phyloP scores from a whole-genome alignment of 768 basidiomycete species.

The Suillus bovinus region DNA sequence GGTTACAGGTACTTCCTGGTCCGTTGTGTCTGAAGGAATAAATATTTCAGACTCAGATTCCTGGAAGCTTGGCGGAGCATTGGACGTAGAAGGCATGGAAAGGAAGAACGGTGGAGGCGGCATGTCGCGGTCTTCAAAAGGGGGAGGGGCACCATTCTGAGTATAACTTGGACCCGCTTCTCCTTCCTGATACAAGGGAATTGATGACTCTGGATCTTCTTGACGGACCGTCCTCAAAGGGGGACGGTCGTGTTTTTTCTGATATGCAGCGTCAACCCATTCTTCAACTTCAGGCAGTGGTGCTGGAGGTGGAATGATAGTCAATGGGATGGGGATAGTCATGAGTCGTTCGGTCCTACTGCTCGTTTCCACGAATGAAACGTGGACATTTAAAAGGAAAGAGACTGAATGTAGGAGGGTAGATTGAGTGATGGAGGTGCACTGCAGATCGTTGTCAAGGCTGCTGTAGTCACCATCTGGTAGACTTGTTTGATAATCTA shows the following conservation, averaged over 20 bases:
- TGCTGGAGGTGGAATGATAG: slow-evolving; percentile 71
- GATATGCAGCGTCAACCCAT: slow-evolving; percentile 72
- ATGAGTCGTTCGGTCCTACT: slow-evolving; percentile 68
- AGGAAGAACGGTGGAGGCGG: slow-evolving; percentile 68
- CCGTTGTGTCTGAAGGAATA: slow-evolving; percentile 46
- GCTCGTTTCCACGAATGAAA: slow-evolving; percentile 75
- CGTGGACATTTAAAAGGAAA: slow-evolving; percentile 71
- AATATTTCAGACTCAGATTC: slow-evolving; percentile 80
- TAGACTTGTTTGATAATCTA: slow-evolving; percentile 45
- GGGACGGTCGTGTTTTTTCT: slow-evolving; percentile 86
- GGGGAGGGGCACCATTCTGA: slow-evolving; percentile 69
- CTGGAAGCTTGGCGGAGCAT: slow-evolving; percentile 68
- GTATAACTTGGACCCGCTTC: slow-evolving; percentile 76
- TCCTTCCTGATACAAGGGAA: slow-evolving; percentile 67
- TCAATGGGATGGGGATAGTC: slow-evolving; percentile 66
- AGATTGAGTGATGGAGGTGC: slow-evolving; percentile 74
- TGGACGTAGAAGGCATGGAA: slow-evolving; percentile 59
- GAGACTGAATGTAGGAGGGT: slow-evolving; percentile 83
- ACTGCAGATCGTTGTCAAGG: slow-evolving; percentile 60
- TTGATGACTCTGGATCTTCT: slow-evolving; percentile 62
- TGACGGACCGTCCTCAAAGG: slow-evolving; percentile 68
- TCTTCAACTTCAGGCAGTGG: slow-evolving; percentile 79
- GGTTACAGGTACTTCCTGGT: slow-evolving; percentile 31
- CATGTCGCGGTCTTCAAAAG: slow-evolving; percentile 81
- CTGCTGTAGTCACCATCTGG: slow-evolving; percentile 45